Base-by-base conservation (phyloP, 306 rosid genomes). In the Rosa chinensis region DNA sequence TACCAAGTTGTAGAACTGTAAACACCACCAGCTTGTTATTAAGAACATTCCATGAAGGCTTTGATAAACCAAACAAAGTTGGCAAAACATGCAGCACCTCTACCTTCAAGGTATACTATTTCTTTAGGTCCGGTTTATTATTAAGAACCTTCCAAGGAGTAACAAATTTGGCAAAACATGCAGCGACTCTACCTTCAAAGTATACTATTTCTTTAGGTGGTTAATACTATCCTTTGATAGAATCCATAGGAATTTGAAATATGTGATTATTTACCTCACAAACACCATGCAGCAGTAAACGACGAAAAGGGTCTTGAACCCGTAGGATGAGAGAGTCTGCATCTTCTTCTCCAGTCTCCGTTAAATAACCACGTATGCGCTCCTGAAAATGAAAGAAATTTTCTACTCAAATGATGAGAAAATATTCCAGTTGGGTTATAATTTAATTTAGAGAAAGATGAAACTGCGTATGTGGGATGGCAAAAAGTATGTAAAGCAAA, bases 241-340 rank as follows among this genome's bases (percentile, higher is more conserved):
- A 61, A 39, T 67, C 67, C 55, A 47, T 16, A 43, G 10, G 8
- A 47, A 61, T 17, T 49, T 14, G 35, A 40, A 10, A 67, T 13
- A 50, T 17, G 48, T 28, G 78, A 56, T 64, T 80, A 72, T 44
- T 70, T 85, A 95, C 99, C 98, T 95, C 99, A 71, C 98, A 95
- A 53, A 95, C 94, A 20, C 99, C 99, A 81, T 95, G 99, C 68
- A 95, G 87, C 82, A 93, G 82, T 80, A 95, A 77, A 79, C 99
- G 78, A 75, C 89, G 97, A 58, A 93, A 91, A 68, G 99, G 99
- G 69, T 93, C 97, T 79, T 86, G 90, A 73, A 92, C 81, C 53
- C 59, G 91, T 6, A 95, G 87, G 67, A 77, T 79, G 20, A 95
- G 92, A 77, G 71, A 80, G 66, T 89, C 90, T 61, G 80, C 85